phyloP scores from a whole-genome alignment of 2,329 filamentous ascomycete species.

The Aspergillus transmontanensis region DNA sequence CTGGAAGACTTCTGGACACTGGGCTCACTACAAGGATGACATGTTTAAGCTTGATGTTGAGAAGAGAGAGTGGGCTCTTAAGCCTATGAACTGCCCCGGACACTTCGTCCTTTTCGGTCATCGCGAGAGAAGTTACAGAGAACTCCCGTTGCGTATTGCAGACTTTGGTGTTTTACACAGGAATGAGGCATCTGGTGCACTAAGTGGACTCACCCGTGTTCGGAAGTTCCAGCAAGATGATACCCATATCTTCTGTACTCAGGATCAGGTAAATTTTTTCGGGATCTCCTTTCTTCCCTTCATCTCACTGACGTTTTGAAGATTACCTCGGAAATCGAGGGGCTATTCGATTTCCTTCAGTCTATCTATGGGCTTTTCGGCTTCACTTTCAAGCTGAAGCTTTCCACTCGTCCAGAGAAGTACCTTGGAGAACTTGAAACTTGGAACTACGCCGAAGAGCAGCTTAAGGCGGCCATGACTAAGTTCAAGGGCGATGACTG shows the following conservation, averaged over 20 bases:
- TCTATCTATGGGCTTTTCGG: conserved; percentile 80
- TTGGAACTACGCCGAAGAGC: conserved; percentile 85
- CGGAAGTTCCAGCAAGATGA: conserved; percentile 96
- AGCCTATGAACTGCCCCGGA: conserved; percentile 98
- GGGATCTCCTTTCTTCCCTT: not conserved
- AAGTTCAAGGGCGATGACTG: conserved; percentile 75
- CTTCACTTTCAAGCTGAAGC: conserved; percentile 89
- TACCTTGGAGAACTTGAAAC: conserved; percentile 83
- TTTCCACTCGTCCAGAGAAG: conserved; percentile 88
- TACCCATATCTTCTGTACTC: conserved; percentile 90
- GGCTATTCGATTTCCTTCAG: conserved; percentile 83
- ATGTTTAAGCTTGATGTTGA: conserved; percentile 87
- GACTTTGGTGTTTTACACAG: conserved; percentile 95
- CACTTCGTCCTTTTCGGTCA: conserved; percentile 88
- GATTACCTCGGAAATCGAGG: conserved; percentile 73
- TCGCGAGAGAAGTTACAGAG: conserved; percentile 81
- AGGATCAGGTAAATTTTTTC: conserved; percentile 63
- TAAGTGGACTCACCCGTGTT: conserved; percentile 88
- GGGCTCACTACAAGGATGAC: conserved; percentile 90
- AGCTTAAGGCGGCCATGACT: conserved; percentile 76
- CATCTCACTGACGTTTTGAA: conserved; percentile 28
- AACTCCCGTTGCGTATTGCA: conserved; percentile 87
- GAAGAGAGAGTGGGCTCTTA: conserved; percentile 82
- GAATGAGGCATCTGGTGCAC: conserved; percentile 90
- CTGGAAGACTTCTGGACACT: conserved; percentile 95